A percentile compares a stretch with the other conserved stretches of the same genome.
Conservation (phyloP, 202 grass and related monocot species). For the Brachypodium distachyon region DNA sequence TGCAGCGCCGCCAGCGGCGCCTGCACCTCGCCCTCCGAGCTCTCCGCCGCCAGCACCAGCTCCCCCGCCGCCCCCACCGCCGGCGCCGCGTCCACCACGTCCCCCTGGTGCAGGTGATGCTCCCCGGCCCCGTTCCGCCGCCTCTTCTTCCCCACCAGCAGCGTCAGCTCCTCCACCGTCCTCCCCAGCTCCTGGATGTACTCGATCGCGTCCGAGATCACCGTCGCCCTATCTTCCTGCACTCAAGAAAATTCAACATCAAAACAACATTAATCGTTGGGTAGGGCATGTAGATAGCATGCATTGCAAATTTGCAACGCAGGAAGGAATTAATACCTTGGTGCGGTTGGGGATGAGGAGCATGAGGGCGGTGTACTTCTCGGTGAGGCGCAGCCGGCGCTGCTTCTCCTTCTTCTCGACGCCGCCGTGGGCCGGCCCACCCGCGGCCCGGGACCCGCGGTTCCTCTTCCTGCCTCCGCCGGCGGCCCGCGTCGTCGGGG, state of each 20-base stretch:
- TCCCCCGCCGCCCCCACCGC: not conserved
- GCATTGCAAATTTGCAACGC: not conserved
- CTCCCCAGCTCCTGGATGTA: constrained; percentile 89
- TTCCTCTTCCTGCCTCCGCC: constrained; percentile 31
- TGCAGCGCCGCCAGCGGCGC: not conserved
- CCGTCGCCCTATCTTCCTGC: constrained; percentile 74
- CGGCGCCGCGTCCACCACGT: constrained; percentile 12
- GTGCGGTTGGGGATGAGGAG: constrained; percentile 83
- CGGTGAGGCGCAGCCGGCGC: constrained; percentile 61
- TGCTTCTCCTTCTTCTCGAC: constrained; percentile 98
- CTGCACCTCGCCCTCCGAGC: constrained; percentile 38
- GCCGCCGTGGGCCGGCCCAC: constrained; percentile 15
- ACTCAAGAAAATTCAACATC: too few species aligned
- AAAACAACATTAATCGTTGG: too few species aligned
- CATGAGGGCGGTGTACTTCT: constrained; percentile 79
- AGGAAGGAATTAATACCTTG: constrained; percentile 29
- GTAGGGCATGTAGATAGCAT: not conserved
- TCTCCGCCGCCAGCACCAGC: too few species aligned
- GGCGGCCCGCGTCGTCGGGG: not conserved
- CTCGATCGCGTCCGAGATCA: constrained; percentile 83
- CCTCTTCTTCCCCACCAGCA: constrained; percentile 75
- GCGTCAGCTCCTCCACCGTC: constrained; percentile 75
- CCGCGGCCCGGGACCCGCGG: not conserved
- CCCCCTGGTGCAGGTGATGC: constrained; percentile 31
- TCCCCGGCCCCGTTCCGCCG: constrained; percentile 33